A percentile compares a stretch with the other conserved stretches of the same genome.
phyloP scores from a whole-genome alignment of 371 early-diverging fungal species.

The Dichotomocladium elegans region DNA sequence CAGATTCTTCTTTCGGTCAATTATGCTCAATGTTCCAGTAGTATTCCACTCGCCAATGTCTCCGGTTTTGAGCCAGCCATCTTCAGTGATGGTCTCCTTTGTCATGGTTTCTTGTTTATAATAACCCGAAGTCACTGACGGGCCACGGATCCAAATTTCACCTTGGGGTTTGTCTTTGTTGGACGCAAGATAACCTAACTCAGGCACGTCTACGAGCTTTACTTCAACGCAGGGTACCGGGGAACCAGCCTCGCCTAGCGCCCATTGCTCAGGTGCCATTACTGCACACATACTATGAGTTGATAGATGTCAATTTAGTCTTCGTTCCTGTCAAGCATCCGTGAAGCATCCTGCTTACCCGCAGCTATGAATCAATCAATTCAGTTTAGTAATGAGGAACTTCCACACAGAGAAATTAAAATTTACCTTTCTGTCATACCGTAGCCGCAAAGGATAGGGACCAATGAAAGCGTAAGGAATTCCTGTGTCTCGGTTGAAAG shows the following conservation, averaged over 20 bases:
- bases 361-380: conserved; percentile 6
- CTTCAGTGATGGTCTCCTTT: conserved; percentile 68
- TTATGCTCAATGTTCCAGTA: conserved; percentile 65
- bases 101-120: conserved; percentile 69
- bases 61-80: conserved; percentile 91
- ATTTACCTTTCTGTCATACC: conserved; percentile 41
- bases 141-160: conserved; percentile 84
- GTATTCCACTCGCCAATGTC: conserved; percentile 75
- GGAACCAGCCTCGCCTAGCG: conserved; percentile 71
- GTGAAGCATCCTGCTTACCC: conserved; percentile 10
- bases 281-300: conserved; percentile 34
- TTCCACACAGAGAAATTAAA: not conserved
- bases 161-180: conserved; percentile 73
- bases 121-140: conserved; percentile 62
- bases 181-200: conserved; percentile 68
- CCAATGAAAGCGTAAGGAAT: conserved; percentile 66
- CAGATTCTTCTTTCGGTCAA: conserved; percentile 80
- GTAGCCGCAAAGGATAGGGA: conserved; percentile 71
- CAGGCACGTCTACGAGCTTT: conserved; percentile 88
- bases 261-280: conserved; percentile 58
- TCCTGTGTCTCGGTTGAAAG: conserved; percentile 62
- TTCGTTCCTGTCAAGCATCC: not conserved
- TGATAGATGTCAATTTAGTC: not conserved
- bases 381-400: not conserved
- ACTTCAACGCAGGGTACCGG: conserved; percentile 82